Percentiles rank a stretch among this genome's conserved stretches.
Conservation (phyloP, 2,329 filamentous ascomycete species). For the Aspergillus fumigatus region DNA sequence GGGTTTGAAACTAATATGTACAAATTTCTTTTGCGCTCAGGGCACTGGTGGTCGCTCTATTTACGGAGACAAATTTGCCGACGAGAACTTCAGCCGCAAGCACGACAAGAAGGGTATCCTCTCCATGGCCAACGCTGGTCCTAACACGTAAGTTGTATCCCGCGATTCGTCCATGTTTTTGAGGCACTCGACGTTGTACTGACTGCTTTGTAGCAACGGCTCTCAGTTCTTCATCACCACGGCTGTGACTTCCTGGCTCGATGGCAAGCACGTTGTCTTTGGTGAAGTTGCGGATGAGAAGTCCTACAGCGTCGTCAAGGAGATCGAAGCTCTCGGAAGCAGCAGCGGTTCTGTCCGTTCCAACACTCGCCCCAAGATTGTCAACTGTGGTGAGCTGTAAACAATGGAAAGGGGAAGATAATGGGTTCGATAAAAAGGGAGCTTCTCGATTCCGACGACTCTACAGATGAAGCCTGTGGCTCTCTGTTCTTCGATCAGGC, state of each 20-base stretch:
- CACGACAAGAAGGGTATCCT: constrained; percentile 74
- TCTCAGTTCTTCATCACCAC: constrained; percentile 72
- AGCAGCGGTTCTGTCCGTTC: constrained; percentile 49
- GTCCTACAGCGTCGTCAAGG: constrained; percentile 53
- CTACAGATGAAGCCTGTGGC: constrained; percentile 7
- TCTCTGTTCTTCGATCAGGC: constrained; percentile 10
- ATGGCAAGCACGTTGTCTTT: constrained; percentile 67
- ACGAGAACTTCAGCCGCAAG: constrained; percentile 81
- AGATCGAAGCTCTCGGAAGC: constrained; percentile 57
- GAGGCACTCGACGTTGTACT: background rate
- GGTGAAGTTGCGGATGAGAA: constrained; percentile 56
- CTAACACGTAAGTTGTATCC: constrained; percentile 67
- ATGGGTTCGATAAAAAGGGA: constrained; percentile 4
- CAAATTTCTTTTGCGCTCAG: constrained; percentile 41
- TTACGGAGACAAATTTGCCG: constrained; percentile 89
- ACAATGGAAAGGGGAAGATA: constrained; percentile 8
- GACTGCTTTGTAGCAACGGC: constrained; percentile 49
- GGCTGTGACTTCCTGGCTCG: constrained; percentile 61
- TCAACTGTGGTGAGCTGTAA: constrained; percentile 46
- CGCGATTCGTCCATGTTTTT: background rate
- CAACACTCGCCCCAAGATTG: constrained; percentile 53
- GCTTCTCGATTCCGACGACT: background rate
- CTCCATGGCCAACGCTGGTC: constrained; percentile 93
- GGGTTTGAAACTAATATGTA: constrained; percentile 8
- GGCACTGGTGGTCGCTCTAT: constrained; percentile 90